Evolutionary conservation across 495 filamentous ascomycete genomes (phyloP), one percentile per base, ranked within the genome.

Genomic region (Pseudoneurospora amorphoporcata): DNA sequence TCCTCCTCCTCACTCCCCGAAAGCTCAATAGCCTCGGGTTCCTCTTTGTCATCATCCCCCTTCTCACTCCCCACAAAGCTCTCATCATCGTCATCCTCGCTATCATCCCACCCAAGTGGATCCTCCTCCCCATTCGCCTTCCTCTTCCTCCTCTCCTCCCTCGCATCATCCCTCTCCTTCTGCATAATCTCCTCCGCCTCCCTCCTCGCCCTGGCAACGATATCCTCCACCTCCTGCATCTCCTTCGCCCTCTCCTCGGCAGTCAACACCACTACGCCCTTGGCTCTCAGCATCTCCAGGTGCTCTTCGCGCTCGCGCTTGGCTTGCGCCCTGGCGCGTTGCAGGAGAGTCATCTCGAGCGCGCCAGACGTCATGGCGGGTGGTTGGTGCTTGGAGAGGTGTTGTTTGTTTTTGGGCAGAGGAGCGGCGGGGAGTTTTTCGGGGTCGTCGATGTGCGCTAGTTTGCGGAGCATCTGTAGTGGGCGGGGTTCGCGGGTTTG

Each of bases 231-330:
- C 72, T 94, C 88, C 37, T 90, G 89, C 77, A 88, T 75, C 78
- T 95, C 91, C 14, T 89, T 88, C 74, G 92, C 90, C 72, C 92
- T 86, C 75, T 99, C 94, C 79, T 97, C 95, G 5, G 89, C 88
- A 2, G 92, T 97, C 75, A 92, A 91, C n/a, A 98, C 84, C 53
- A 91, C 83, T 17, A 98, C 85, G 39, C 95, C 95, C 78, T 90
- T 92, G 23, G 90, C 89, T 71, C 87, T 86, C 35, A 98, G 84
- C 72, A 91, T 88, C 72, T 92, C 88, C 17, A 98, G 86, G 72
- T 90, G 90, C 75, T 93, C 91, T 61, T 90, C 88, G n/a, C 93
- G 87, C 77, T 94, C 94, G 40, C 87, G 81, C 32, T 87, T 86
- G 47, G 94, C 96, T 81, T 99, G 95, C 74, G 90, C 85, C 41